phyloP scores from a whole-genome alignment of 768 basidiomycete species.

The Tulasnella calospora region DNA sequence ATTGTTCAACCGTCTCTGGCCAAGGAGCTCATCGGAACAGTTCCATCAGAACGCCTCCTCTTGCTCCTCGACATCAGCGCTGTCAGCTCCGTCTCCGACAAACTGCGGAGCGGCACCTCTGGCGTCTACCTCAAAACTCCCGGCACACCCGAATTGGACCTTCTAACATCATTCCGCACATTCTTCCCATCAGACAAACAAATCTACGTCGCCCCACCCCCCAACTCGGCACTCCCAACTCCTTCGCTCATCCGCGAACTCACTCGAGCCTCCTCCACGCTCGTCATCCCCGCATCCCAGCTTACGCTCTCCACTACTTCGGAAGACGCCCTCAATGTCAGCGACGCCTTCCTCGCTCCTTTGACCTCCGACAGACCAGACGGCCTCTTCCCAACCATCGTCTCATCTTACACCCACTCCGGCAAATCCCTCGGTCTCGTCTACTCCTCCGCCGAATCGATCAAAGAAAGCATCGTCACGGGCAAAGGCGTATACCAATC shows the following conservation, averaged over 20 bases:
- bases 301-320: slow-evolving; percentile 59
- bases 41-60: slow-evolving; percentile 68
- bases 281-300: slow-evolving; percentile 66
- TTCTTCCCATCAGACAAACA: slow-evolving; percentile 48
- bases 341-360: slow-evolving; percentile 80
- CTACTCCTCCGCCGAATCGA: slow-evolving; percentile 84
- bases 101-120: slow-evolving; percentile 63
- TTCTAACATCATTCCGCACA: slow-evolving; percentile 68
- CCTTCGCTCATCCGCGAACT: slow-evolving; percentile 62
- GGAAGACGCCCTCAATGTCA: slow-evolving; percentile 58
- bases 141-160: slow-evolving; percentile 59
- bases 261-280: slow-evolving; percentile 52
- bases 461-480: slow-evolving; percentile 78
- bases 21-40: slow-evolving; percentile 57
- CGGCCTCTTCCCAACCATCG: slow-evolving; percentile 88
- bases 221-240: slow-evolving; percentile 42
- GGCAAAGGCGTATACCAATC: slow-evolving; percentile 96
- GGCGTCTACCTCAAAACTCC: slow-evolving; percentile 76
- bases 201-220: slow-evolving; percentile 33
- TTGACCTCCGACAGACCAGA: slow-evolving; percentile 82
- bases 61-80: slow-evolving; percentile 71
- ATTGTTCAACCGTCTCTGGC: slow-evolving; percentile 65
- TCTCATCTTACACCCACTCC: slow-evolving; percentile 62
- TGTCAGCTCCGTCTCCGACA: slow-evolving; percentile 70
- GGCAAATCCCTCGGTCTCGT: slow-evolving; percentile 85